Evolutionary conservation across 495 filamentous ascomycete genomes (phyloP), one percentile per base, ranked within the genome.

Genomic region (Neurospora terricola): DNA sequence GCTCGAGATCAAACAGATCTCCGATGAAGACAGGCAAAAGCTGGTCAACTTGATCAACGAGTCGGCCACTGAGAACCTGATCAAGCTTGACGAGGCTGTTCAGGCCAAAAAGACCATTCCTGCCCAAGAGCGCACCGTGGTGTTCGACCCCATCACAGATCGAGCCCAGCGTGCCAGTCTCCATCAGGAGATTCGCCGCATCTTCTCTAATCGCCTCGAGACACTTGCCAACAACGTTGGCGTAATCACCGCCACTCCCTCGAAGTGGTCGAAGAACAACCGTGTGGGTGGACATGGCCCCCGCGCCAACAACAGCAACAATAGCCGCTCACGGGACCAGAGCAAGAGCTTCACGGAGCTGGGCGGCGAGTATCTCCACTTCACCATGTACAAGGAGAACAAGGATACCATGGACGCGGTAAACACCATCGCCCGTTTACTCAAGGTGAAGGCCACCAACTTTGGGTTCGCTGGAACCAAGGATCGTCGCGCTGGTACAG

Each of bases 331-430:
- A 16, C 77, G 77, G 23, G 72, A 75, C 21, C 72, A 74, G 11
- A 62, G 37, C 48, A 74, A 75, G 54, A 80, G 78, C 34, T 80
- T 75, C 16, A 39, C 42, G 39, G 75, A 80, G 72, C 85, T 90
- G 12, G 92, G 91, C 21, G 94, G 92, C 1, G 88, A 91, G 10
- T 94, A 93, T 78, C 86, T 98, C 9, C 96, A 99, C 80, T 96
- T 98, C 78, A 93, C 93, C 0, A 87, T 99, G 45, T 96, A 94
- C 85, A 99, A 99, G 83, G 96, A 98, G 82, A 99, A 99, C 81
- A 94, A 94, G 76, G 96, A 99, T 77, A 99, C 96, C 2, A 97
- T 98, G 93, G 95, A 99, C 74, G 90, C 92, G 0, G 85, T 96
- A 37, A 89, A 87, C 9, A 91, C 89, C 72, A 83, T 98, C 9